Base-by-base conservation (phyloP, 1,284 basidiomycete genomes). In the Trametes versicolor region DNA sequence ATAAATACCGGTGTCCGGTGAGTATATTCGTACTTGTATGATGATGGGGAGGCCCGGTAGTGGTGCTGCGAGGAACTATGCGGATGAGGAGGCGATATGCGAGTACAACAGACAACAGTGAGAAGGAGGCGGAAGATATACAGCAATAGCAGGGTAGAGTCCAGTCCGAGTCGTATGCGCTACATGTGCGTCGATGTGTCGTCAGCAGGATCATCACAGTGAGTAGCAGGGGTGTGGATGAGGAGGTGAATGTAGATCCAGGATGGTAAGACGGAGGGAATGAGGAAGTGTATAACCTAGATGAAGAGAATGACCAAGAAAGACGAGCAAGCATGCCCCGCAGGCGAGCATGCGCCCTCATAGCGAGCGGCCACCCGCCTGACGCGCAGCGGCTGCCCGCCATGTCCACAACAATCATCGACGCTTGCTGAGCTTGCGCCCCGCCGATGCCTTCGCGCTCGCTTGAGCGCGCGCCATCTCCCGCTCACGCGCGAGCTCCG, bases 361-460 rank as follows among this genome's bases (percentile, higher is more conserved):
- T 23, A n/a, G 7, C 36, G 50, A 43, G 13, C 13, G 7, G 45
- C 43, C 34, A 43, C 45, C 47, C 34, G 36, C 32, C 45, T 58
- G 45, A 4, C 36, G 45, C 56, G 36, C 48, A 50, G 58, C 48
- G 25, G 15, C 34, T 17, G 48, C 27, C 34, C 32, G 25, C 32
- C 25, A 17, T 34, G 4, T 12, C 7, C 15, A 25, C 12, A 17
- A 29, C 29, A 17, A 54, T 74, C 63, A 75, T 53, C 65, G 68
- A 37, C 74, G 68, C 72, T 78, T 79, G 73, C 75, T 78, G 61
- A 79, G 61, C 72, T 77, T 78, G 55, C 75, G 68, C 53, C 65
- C 67, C 5, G 47, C 37, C 23, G 34, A 36, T 29, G 65, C 36
- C 55, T 64, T 59, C 50, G 62, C 60, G 41, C 59, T 58, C 21